Percentiles rank a stretch among this genome's conserved stretches.
phyloP scores from a whole-genome alignment of 257 asterid genomes.

The Fraxinus anomala region DNA sequence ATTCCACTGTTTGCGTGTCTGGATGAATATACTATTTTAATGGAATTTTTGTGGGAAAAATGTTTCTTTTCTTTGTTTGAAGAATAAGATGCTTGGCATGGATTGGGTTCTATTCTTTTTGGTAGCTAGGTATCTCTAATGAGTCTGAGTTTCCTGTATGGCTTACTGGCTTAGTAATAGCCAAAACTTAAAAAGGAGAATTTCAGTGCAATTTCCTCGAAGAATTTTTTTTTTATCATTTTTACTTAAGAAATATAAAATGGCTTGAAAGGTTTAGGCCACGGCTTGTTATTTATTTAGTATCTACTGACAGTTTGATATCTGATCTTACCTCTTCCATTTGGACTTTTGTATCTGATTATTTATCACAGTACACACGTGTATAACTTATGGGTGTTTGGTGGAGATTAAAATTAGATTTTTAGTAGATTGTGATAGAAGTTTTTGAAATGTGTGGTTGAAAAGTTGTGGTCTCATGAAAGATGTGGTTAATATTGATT shows the following conservation, averaged over 20 bases:
- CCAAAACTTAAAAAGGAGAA: background rate
- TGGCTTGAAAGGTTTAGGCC: background rate
- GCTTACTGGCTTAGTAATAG: background rate
- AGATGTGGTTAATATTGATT: no score
- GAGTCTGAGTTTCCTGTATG: background rate
- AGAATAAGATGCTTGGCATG: background rate
- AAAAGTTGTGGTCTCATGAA: no score
- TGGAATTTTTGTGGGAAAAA: background rate
- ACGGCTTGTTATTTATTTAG: background rate
- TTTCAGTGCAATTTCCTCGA: background rate
- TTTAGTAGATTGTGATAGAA: no score
- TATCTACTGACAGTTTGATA: background rate
- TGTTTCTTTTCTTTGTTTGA: background rate
- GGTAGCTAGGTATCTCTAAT: background rate
- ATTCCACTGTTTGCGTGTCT: background rate
- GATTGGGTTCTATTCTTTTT: background rate
- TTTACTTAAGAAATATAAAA: background rate
- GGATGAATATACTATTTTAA: no score
- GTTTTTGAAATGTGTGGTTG: no score
- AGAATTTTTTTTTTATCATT: background rate
- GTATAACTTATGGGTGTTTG: background rate
- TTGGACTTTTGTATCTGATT: background rate
- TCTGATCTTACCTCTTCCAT: background rate
- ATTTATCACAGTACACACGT: background rate
- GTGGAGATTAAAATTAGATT: no score